Evolutionary conservation across 1,139 yeast species (phyloP).

Genomic region (Kluyveromyces marxianus): DNA sequence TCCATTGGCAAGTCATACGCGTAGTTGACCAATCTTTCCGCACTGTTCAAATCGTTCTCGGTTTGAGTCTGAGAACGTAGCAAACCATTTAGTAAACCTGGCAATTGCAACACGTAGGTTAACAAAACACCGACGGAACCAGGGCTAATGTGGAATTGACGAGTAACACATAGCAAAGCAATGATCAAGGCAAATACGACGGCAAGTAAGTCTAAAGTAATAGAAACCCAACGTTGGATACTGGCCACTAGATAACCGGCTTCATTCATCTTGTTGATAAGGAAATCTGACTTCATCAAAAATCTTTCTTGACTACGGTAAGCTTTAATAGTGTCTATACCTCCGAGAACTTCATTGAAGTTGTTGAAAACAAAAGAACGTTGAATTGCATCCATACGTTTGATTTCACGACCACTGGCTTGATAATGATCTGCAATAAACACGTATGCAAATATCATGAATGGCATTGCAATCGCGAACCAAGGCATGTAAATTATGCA

Average conservation of each 20-base stretch:
- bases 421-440: slow-evolving; percentile 57
- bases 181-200: slow-evolving; percentile 39
- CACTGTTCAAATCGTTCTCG: slow-evolving; percentile 79
- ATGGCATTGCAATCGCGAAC: slow-evolving; percentile 64
- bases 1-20: slow-evolving; percentile 64
- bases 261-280: slow-evolving; percentile 60
- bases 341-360: slow-evolving; percentile 67
- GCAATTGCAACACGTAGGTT: slow-evolving; percentile 51
- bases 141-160: slow-evolving; percentile 56
- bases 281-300: slow-evolving; percentile 39
- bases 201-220: slow-evolving; percentile 53
- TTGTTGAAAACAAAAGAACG: slow-evolving; percentile 74
- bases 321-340: slow-evolving; percentile 63
- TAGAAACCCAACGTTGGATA: slow-evolving; percentile 72
- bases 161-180: slow-evolving; percentile 55
- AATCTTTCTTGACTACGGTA: slow-evolving; percentile 49
- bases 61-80: slow-evolving; percentile 56
- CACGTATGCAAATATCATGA: slow-evolving; percentile 41
- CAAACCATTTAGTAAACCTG: slow-evolving; percentile 44
- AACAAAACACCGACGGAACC: slow-evolving; percentile 70
- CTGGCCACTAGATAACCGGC: slow-evolving; percentile 61
- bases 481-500: slow-evolving; percentile 70
- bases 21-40: slow-evolving; percentile 70
- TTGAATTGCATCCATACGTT: slow-evolving; percentile 70
- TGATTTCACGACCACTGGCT: slow-evolving; percentile 74